A percentile compares a stretch with the other conserved stretches of the same genome.
These are phyloP conservation scores for Hygrocybe coccinea DNA, from an alignment of 768 basidiomycete species.

Conservation along the genomic window DNA sequence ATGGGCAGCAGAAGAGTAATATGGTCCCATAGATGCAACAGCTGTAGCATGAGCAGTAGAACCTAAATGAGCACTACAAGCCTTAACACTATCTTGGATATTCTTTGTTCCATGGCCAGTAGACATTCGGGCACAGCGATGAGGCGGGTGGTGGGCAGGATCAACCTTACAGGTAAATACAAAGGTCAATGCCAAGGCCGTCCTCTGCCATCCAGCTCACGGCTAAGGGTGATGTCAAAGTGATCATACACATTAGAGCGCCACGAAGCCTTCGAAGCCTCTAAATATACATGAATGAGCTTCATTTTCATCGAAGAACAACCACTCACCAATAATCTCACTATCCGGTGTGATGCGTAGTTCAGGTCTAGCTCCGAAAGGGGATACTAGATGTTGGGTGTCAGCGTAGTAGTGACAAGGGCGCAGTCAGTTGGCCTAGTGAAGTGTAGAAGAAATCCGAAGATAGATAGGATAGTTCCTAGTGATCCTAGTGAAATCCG, in stretches of 20 bases:
- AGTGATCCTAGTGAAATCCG: no score
- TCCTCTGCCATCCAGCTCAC: neutral
- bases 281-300: neutral
- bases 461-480: no score
- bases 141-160: neutral
- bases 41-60: neutral
- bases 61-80: neutral
- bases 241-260: conserved; percentile 15
- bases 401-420: no score
- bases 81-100: conserved; percentile 1
- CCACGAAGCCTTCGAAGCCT: conserved; percentile 8
- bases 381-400: no score
- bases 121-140: neutral
- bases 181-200: neutral
- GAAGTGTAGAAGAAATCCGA: no score
- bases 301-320: neutral
- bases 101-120: conserved; percentile 13
- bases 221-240: conserved; percentile 10
- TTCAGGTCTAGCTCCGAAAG: no score
- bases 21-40: neutral
- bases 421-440: no score
- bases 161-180: conserved; percentile 12
- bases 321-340: conserved; percentile 13
- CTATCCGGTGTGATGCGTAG: no score
- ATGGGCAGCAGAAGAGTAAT: conserved; percentile 15